Evolutionary conservation across 768 basidiomycete genomes (phyloP).

Genomic region (Phallus indusiatus): DNA sequence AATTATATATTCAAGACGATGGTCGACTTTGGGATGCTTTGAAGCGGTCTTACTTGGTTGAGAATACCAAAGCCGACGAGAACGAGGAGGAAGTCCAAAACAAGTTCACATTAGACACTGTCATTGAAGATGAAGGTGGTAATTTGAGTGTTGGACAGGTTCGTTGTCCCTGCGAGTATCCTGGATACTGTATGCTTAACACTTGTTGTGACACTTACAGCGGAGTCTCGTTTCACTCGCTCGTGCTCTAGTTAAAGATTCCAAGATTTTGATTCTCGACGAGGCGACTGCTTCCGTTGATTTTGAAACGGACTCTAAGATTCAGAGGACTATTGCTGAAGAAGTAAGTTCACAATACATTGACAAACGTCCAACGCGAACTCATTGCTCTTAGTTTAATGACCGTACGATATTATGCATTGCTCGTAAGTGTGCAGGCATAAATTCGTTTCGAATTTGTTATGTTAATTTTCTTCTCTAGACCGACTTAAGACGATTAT

Average conservation of each 20-base stretch:
- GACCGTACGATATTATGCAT: slow-evolving; percentile 84
- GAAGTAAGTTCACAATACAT: slow-evolving; percentile 24
- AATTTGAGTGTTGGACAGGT: slow-evolving; percentile 74
- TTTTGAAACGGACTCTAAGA: slow-evolving; percentile 82
- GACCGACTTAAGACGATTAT: slow-evolving; percentile 85
- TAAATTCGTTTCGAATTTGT: slow-evolving; percentile 3
- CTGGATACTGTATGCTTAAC: background rate
- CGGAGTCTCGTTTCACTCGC: slow-evolving; percentile 82
- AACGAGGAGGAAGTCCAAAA: slow-evolving; percentile 21
- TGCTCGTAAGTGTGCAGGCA: slow-evolving; percentile 47
- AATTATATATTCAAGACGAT: slow-evolving; percentile 39
- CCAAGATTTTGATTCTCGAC: slow-evolving; percentile 78
- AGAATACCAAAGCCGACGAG: slow-evolving; percentile 26
- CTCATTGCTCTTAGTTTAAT: slow-evolving; percentile 36
- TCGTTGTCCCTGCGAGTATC: slow-evolving; percentile 2
- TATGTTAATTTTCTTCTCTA: slow-evolving; percentile 16
- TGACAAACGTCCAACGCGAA: slow-evolving; percentile 12
- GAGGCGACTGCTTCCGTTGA: slow-evolving; percentile 92
- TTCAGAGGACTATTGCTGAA: slow-evolving; percentile 80
- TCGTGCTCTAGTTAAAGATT: slow-evolving; percentile 79
- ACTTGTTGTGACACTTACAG: slow-evolving; percentile 26
- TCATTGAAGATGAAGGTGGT: slow-evolving; percentile 78
- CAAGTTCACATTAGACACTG: slow-evolving; percentile 74
- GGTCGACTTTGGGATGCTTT: slow-evolving; percentile 81
- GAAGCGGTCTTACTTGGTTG: slow-evolving; percentile 74